Conservation (phyloP, 306 rosid genomes). For the Lathyrus oleraceus region DNA sequence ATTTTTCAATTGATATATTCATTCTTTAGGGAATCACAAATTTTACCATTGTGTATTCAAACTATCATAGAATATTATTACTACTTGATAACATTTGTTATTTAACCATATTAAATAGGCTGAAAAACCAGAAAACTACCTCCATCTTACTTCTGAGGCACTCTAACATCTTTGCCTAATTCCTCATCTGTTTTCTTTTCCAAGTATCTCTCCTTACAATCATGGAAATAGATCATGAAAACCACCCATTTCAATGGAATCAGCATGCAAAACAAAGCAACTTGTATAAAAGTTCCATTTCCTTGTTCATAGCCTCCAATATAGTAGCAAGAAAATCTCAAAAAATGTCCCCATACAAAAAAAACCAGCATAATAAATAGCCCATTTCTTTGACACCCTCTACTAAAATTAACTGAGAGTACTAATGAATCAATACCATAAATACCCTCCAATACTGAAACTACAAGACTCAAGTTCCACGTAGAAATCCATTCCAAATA, state of each 20-base stretch:
- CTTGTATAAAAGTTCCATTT: constrained; percentile 34
- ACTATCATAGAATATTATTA: too few relatives aligned
- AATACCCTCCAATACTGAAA: constrained; percentile 54
- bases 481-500: constrained; percentile 57
- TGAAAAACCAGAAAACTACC: neutral
- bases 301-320: constrained; percentile 41
- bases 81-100: neutral
- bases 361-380: constrained; percentile 54
- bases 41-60: too few relatives aligned
- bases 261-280: constrained; percentile 42
- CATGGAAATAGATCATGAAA: constrained; percentile 49
- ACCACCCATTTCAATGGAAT: constrained; percentile 60
- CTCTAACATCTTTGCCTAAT: constrained; percentile 31
- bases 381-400: constrained; percentile 43
- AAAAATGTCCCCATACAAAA: constrained; percentile 48
- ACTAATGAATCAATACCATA: constrained; percentile 48
- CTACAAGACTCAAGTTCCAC: constrained; percentile 62
- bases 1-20: too few relatives aligned
- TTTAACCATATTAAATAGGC: neutral
- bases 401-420: constrained; percentile 45
- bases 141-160: neutral
- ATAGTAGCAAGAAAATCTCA: constrained; percentile 44
- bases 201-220: constrained; percentile 40
- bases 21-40: too few relatives aligned
- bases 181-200: constrained; percentile 48